These are phyloP conservation scores for Aspergillus sojae DNA, from an alignment of 2,329 filamentous ascomycete genomes.

Conservation along the genomic window DNA sequence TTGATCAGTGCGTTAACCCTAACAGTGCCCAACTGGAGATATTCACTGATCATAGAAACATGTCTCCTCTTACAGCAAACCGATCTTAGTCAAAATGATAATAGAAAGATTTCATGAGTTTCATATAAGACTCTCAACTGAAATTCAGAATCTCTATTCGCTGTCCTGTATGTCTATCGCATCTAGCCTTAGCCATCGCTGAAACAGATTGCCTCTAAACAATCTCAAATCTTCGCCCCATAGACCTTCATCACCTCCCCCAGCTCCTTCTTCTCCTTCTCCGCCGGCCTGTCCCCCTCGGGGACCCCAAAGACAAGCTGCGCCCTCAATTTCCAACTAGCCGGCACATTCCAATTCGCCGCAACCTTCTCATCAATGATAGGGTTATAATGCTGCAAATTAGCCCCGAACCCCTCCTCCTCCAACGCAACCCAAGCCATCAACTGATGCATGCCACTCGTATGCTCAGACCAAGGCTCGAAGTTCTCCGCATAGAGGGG, in stretches of 20 bases:
- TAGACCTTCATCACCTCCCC: conserved; percentile 8
- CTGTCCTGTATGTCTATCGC: not conserved
- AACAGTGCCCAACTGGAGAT: not conserved
- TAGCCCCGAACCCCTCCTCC: conserved; percentile 77
- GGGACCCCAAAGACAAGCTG: conserved; percentile 72
- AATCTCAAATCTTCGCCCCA: not conserved
- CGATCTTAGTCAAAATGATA: not conserved
- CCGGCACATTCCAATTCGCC: conserved; percentile 66
- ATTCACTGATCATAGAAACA: not conserved
- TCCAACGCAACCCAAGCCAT: conserved; percentile 73
- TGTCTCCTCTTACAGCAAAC: not conserved
- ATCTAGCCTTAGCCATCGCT: not conserved
- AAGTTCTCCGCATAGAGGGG: conserved; percentile 75
- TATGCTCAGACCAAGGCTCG: conserved; percentile 66
- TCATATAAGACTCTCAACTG: not conserved
- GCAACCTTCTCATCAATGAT: conserved; percentile 71
- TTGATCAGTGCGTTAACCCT: not conserved
- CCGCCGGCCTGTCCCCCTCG: not conserved
- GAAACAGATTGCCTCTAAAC: too few species aligned
- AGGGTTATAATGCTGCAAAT: conserved; percentile 91
- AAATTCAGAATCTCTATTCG: not conserved
- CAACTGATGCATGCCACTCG: conserved; percentile 75
- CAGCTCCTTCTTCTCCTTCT: conserved; percentile 13
- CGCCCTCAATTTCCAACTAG: conserved; percentile 72
- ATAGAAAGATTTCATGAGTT: not conserved